phyloP scores from a whole-genome alignment of 1,284 basidiomycete genomes.

The Somion occarium region DNA sequence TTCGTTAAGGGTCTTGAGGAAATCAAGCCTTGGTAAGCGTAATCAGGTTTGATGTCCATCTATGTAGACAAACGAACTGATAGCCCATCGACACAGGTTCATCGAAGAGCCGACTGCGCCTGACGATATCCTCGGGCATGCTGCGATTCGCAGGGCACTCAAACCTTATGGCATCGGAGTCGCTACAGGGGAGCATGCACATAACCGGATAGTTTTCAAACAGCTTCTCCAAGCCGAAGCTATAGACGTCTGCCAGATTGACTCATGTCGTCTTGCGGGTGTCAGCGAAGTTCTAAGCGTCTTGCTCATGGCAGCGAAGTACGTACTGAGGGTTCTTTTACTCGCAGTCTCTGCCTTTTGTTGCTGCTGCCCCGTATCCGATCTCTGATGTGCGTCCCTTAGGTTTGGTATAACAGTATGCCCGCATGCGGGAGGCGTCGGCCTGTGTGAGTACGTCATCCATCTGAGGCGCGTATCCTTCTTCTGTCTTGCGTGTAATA shows the following conservation, averaged over 20 bases:
- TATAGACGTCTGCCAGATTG: constrained; percentile 95
- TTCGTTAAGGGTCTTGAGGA: constrained; percentile 80
- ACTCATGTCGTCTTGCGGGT: constrained; percentile 89
- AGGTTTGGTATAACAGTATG: constrained; percentile 86
- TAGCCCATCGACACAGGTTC: constrained; percentile 60
- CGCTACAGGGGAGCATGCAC: constrained; percentile 94
- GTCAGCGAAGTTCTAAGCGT: constrained; percentile 92
- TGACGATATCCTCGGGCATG: constrained; percentile 86
- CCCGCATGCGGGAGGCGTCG: constrained; percentile 94
- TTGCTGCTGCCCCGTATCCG: not conserved
- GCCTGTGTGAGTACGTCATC: constrained; percentile 91
- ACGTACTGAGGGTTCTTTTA: too few relatives aligned
- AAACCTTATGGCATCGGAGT: constrained; percentile 87
- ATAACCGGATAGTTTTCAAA: constrained; percentile 97
- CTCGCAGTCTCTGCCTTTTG: too few relatives aligned
- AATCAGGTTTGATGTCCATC: not conserved
- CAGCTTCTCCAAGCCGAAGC: constrained; percentile 91
- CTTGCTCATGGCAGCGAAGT: constrained; percentile 93
- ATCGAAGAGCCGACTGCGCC: constrained; percentile 95
- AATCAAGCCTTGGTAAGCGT: constrained; percentile 81
- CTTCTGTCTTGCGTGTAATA: not conserved
- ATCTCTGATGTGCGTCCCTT: constrained; percentile 3
- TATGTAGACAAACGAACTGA: not conserved
- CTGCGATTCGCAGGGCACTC: constrained; percentile 74
- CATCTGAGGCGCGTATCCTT: constrained; percentile 55